phyloP scores from a whole-genome alignment of 2,329 filamentous ascomycete species.

The Chlorencoelia australis region DNA sequence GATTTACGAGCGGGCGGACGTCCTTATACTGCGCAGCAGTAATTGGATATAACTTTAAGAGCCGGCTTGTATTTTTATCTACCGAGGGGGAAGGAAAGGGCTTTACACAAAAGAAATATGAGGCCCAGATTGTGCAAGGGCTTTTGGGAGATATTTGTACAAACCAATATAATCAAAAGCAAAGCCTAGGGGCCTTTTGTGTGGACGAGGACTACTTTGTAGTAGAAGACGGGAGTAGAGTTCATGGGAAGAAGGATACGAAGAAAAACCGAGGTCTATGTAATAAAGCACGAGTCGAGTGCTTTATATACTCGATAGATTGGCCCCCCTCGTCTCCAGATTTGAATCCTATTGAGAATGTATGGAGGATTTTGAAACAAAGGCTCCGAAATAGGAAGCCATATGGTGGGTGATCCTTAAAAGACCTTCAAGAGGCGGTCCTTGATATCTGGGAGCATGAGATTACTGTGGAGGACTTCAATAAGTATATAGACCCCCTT shows the following conservation, averaged over 20 bases:
- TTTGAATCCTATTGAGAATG: conserved; percentile 10
- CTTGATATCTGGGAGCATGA: conserved; percentile 12
- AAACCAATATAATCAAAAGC: not conserved
- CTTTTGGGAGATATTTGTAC: conserved; percentile 7
- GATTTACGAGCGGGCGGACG: conserved; percentile 4
- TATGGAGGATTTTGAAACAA: conserved; percentile 10
- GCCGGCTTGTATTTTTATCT: conserved; percentile 7
- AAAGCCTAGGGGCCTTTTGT: not conserved
- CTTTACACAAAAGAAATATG: conserved; percentile 13
- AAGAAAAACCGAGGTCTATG: conserved; percentile 9
- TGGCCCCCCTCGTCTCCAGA: conserved; percentile 6
- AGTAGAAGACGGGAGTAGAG: conserved; percentile 7
- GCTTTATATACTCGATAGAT: conserved; percentile 10
- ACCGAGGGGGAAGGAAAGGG: conserved; percentile 13
- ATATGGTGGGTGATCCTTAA: conserved; percentile 2
- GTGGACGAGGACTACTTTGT: conserved; percentile 6
- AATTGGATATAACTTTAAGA: conserved; percentile 13
- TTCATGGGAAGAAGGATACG: conserved; percentile 10
- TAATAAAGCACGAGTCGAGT: conserved; percentile 9
- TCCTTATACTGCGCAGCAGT: conserved; percentile 6
- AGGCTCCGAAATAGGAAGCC: conserved; percentile 8
- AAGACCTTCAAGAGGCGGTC: conserved; percentile 6
- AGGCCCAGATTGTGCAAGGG: conserved; percentile 8
- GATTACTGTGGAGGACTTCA: conserved; percentile 7
- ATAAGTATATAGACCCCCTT: conserved; percentile 8